Base-by-base conservation (phyloP, 2,329 filamentous ascomycete genomes). In the Emergomyces pasteurianus region DNA sequence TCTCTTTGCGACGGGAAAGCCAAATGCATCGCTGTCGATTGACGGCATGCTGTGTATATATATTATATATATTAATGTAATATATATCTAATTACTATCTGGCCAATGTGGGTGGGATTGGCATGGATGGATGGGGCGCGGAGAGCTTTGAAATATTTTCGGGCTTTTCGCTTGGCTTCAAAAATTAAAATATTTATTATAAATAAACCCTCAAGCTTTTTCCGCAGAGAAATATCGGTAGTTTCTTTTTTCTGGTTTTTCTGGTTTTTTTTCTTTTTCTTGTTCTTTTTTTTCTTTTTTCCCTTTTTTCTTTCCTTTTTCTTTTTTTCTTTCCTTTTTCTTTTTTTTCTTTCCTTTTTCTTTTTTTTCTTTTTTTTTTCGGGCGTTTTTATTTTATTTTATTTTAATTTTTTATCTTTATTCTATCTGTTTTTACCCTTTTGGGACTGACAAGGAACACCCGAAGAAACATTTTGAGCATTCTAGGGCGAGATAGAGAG, bases 1-100 rank as follows among this genome's bases (percentile, higher is more conserved):
- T 65, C 91, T 86, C 79, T 96, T 96, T 62, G 81, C 81, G 66
- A 87, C 75, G 59, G 86, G 88, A 62, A 80, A 77, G 67, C 85
- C 83, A 66, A 79, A 77, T 60, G 82, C 80, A 57, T 81, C 81
- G 70, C 82, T 65, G 60, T 72, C 69, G 61, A 72, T 54, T 28
- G 74, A 77, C 65, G 79, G 77, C 80, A 83, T 83, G 54, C 38
- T 56, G 53, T 31, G 7, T 50, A 12, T 53, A 16, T 31, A 23
- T 28, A 26, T 47, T 1, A n/a, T n/a, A n/a, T n/a, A n/a, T n/a
- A n/a, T n/a, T n/a, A n/a, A n/a, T n/a, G n/a, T n/a, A n/a, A n/a
- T n/a, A n/a, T n/a, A n/a, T n/a, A n/a, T n/a, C n/a, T n/a, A n/a
- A n/a, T n/a, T n/a, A n/a, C n/a, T n/a, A n/a, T 47, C 10, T 50